Conservation (phyloP, 805 yeast species). For the Candida quercuum region DNA sequence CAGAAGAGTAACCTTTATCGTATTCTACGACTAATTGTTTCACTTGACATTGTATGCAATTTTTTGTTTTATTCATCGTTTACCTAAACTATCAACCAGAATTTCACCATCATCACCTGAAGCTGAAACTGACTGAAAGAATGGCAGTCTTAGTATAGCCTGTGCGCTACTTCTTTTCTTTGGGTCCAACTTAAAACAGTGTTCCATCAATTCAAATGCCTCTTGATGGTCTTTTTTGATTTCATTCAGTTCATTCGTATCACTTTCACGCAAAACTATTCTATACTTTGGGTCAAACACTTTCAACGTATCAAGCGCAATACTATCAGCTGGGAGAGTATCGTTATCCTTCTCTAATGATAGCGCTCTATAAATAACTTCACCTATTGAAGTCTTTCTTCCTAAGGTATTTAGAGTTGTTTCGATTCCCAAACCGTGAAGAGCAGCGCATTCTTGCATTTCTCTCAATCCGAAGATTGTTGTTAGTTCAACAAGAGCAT, state of each 20-base stretch:
- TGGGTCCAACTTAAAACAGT: conserved; percentile 77
- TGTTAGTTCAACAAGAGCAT: conserved; percentile 82
- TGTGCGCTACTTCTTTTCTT: conserved; percentile 72
- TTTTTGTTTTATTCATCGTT: background rate
- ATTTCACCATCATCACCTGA: conserved; percentile 10
- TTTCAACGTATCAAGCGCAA: conserved; percentile 58
- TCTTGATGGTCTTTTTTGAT: conserved; percentile 14
- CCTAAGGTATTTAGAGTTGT: conserved; percentile 49
- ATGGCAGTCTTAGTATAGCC: conserved; percentile 48
- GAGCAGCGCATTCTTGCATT: conserved; percentile 69
- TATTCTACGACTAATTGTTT: no score
- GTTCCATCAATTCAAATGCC: conserved; percentile 21
- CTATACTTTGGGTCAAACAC: conserved; percentile 23
- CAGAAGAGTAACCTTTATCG: no score
- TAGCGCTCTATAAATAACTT: conserved; percentile 40
- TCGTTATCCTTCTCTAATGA: conserved; percentile 45
- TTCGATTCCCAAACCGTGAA: conserved; percentile 88
- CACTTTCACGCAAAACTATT: conserved; percentile 3
- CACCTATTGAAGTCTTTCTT: conserved; percentile 17
- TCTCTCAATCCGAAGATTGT: conserved; percentile 70
- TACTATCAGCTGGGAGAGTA: conserved; percentile 65
- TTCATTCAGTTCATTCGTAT: conserved; percentile 2
- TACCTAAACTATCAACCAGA: background rate
- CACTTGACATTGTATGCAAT: background rate
- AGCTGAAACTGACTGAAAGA: conserved; percentile 8